Conservation (phyloP, 768 basidiomycete species). For the Cystobasidium ongulense region DNA sequence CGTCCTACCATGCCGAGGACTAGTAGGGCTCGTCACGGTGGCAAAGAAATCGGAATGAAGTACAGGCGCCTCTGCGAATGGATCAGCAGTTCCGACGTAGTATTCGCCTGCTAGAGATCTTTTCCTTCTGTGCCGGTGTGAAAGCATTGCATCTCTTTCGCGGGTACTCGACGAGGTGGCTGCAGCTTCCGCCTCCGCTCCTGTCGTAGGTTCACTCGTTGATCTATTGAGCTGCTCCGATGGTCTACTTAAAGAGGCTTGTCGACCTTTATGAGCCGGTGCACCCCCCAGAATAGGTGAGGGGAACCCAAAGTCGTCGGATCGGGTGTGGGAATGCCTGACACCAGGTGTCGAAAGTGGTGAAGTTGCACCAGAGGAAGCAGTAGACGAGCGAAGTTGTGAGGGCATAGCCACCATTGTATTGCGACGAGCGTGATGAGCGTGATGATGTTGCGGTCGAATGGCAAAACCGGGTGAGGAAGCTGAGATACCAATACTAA, state of each 20-base stretch:
- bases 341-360: background rate
- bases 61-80: constrained; percentile 14
- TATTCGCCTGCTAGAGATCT: constrained; percentile 15
- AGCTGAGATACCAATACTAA: constrained; percentile 39
- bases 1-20: background rate
- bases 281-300: background rate
- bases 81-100: constrained; percentile 22
- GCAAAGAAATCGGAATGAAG: background rate
- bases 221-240: background rate
- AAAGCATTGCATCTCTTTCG: background rate
- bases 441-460: constrained; percentile 31
- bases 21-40: background rate
- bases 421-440: constrained; percentile 18
- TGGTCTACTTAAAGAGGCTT: background rate
- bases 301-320: constrained; percentile 7
- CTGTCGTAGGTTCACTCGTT: background rate
- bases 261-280: background rate
- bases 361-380: background rate
- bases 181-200: background rate
- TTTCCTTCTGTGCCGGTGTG: constrained; percentile 21
- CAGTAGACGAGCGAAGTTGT: background rate
- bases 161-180: background rate
- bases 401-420: background rate
- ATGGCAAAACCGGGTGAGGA: constrained; percentile 41
- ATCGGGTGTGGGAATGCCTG: constrained; percentile 22